Percentiles rank a stretch among this genome's conserved stretches.
These are phyloP conservation scores for Daldinia sp. DNA, from an alignment of 2,329 filamentous ascomycete species.

Conservation along the genomic window DNA sequence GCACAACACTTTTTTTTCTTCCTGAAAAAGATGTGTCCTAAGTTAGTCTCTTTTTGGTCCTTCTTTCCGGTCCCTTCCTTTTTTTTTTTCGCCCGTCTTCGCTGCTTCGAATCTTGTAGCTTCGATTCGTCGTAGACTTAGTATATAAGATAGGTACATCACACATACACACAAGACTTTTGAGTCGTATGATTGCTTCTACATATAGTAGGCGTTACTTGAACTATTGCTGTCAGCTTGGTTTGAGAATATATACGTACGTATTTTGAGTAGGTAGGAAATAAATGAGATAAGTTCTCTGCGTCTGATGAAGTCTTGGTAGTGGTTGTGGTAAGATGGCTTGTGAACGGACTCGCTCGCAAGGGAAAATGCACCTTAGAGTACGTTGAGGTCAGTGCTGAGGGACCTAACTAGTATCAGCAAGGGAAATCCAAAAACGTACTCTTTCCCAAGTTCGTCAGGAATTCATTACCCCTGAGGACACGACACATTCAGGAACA, in stretches of 20 bases:
- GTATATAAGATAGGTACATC: conserved; percentile 5
- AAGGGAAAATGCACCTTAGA: neutral
- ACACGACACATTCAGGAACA: neutral
- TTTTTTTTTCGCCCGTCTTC: conserved; percentile 20
- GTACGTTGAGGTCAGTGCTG: neutral
- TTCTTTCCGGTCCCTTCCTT: conserved; percentile 31
- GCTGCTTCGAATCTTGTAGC: conserved; percentile 31
- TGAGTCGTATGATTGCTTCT: neutral
- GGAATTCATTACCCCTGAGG: neutral
- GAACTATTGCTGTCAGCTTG: neutral
- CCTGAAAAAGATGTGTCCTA: neutral
- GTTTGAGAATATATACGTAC: neutral
- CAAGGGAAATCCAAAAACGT: neutral
- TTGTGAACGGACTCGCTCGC: neutral
- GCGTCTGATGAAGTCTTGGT: neutral
- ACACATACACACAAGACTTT: conserved; percentile 5
- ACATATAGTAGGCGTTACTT: neutral
- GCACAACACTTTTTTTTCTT: conserved; percentile 15
- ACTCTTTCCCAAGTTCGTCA: neutral
- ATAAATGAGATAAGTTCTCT: neutral
- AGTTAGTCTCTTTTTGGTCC: conserved; percentile 22
- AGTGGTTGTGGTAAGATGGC: neutral
- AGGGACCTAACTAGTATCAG: neutral
- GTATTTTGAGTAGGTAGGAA: conserved; percentile 1
- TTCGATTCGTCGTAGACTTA: conserved; percentile 28